Evolutionary conservation across 805 yeast species (phyloP).

Genomic region (Suhomyces vadensis): DNA sequence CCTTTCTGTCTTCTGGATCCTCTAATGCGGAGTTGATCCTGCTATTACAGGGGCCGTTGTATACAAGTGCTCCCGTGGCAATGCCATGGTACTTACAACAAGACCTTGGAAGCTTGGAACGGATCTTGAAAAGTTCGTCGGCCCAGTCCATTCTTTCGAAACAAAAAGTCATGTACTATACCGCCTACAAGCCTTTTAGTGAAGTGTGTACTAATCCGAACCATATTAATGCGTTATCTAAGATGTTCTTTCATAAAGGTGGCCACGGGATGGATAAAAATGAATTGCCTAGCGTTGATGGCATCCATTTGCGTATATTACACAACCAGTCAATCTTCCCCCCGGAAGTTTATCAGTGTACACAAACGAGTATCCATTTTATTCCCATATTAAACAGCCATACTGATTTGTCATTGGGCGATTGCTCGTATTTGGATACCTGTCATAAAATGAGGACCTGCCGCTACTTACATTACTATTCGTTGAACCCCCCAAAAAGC

Average conservation of each 20-base stretch:
- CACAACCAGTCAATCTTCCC: slow-evolving; percentile 14
- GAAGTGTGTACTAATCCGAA: slow-evolving; percentile 49
- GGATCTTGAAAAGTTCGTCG: slow-evolving; percentile 26
- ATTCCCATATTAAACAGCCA: slow-evolving; percentile 38
- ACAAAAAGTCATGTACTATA: slow-evolving; percentile 40
- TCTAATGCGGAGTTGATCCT: neutral
- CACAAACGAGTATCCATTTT: slow-evolving; percentile 27
- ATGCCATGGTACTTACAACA: slow-evolving; percentile 5
- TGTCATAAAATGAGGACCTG: slow-evolving; percentile 85
- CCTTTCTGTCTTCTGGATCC: too few relatives aligned
- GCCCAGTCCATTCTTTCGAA: slow-evolving; percentile 42
- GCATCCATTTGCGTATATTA: slow-evolving; percentile 6
- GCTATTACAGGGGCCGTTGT: slow-evolving; percentile 14
- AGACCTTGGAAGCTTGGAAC: slow-evolving; percentile 5
- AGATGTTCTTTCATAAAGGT: slow-evolving; percentile 22
- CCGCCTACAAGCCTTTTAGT: slow-evolving; percentile 44
- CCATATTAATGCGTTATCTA: slow-evolving; percentile 33
- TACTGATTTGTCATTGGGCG: slow-evolving; percentile 77
- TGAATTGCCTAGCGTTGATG: neutral
- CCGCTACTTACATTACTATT: slow-evolving; percentile 75
- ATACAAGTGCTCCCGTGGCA: neutral
- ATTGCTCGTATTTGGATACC: slow-evolving; percentile 91
- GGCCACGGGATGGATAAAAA: neutral
- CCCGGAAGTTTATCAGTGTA: slow-evolving; percentile 23
- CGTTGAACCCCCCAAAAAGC: slow-evolving; percentile 40